Evolutionary conservation across 352 stramenopile genomes (phyloP), one percentile per base, ranked within the genome.

Genomic region (Phytophthora cryptogea): DNA sequence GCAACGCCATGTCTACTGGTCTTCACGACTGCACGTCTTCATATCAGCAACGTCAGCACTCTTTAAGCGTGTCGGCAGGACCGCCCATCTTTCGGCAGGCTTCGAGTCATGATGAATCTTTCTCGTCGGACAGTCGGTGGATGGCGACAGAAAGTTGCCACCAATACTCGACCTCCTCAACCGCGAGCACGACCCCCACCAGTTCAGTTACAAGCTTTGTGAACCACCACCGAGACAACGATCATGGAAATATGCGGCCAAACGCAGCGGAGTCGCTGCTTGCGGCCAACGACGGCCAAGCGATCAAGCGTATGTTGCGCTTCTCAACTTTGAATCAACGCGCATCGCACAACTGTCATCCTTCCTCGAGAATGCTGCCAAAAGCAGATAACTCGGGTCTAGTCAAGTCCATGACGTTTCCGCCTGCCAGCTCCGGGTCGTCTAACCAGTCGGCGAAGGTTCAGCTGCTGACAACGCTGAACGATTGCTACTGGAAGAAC

Each of bases 401-500:
- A 36, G 26, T 13, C 26, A 60, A 66, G 5, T 16, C 27, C 20
- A 46, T 59, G 37, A 23, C 54, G 3, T 26, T 63, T 37, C 52
- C 55, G 5, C 11, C 40, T 5, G 53, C 42, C 11, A 68, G 41
- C 32, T 31, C 50, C 4, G 28, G 54, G 16, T 5, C 49, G 23
- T n/a, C 28, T 2, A 44, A 54, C 28, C 54, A 72, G 35, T 63
- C 45, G 27, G 55, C 64, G 5, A 52, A 71, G 31, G 73, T 89
- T 33, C 65, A 76, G 27, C 63, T 91, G 14, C 54, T 88, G 53
- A 91, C 82, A 14, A 64, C 57, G 6, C 59, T 91, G 33, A 91
- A 83, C 61, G 58, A 77, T 47, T 89, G 82, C 52, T 96, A 96
- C 66, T 96, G 87, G 86, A 93, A 94, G 56, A 96, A 96, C 58